Evolutionary conservation across 2,329 filamentous ascomycete genomes (phyloP), one percentile per base, ranked within the genome.

Genomic region (Nemania serpens): DNA sequence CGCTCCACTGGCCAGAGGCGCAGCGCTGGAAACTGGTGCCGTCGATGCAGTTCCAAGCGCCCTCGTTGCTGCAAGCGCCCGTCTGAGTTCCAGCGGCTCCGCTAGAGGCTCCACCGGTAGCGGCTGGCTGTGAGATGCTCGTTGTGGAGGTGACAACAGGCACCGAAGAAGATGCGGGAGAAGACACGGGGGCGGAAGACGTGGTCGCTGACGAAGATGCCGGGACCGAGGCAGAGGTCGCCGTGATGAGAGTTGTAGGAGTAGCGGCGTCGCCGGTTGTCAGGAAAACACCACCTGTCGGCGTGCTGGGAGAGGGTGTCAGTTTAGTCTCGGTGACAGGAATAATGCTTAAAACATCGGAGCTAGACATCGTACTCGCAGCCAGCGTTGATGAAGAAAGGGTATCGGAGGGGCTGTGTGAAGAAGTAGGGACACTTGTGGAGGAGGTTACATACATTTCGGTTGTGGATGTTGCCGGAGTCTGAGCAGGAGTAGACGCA

Each of bases 1-100:
- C 69, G 17, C 81, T 80, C 86, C 86, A 88, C 55, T 73, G 66
- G 5, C 85, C 85, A 13, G 78, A 82, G n/a, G 84, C 85, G 67
- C 86, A 88, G 58, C 84, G 84, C 75, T 88, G 85, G 78, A 86
- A 88, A 51, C 79, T 77, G 22, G 73, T 75, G 51, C 84, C 84
- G 17, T 75, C 77, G 25, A 86, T 75, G 70, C 86, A 88, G 74
- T 84, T 83, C 83, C 83, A 88, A 15, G 73, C 67, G 18, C 86
- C 86, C 67, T 88, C 84, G 3, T 74, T 59, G 36, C 70, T 73
- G 75, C 86, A 88, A 56, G 67, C 68, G 42, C 76, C 74, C 25
- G 66, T 62, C 48, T 70, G 62, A 3, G 56, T 25, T 34, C 69
- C 69, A n/a, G 61, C 39, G 15, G 58, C 58, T 29, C 25, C 25